Percentiles rank a stretch among this genome's conserved stretches.
Evolutionary conservation across 2,329 filamentous ascomycete genomes (phyloP).

Genomic region (Emergomyces orientalis): DNA sequence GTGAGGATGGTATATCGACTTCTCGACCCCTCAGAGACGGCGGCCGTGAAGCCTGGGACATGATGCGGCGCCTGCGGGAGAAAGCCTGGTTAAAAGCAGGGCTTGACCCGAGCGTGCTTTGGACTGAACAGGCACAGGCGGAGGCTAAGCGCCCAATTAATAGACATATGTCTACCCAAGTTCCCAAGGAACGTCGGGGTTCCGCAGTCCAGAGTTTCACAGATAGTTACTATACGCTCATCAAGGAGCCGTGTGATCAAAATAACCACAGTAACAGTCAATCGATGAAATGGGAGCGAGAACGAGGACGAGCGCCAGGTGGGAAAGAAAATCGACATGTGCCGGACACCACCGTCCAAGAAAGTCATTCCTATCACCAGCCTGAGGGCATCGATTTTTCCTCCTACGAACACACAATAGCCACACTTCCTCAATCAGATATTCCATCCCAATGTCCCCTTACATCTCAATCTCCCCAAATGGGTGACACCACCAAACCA

Average conservation of each 20-base stretch:
- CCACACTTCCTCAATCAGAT: not conserved
- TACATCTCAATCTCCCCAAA: not conserved
- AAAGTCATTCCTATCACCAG: not conserved
- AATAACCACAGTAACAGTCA: not conserved
- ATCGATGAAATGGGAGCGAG: not conserved
- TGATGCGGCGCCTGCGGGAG: slow-evolving; percentile 39
- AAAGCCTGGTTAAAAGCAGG: slow-evolving; percentile 42
- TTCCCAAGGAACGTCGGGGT: slow-evolving; percentile 10
- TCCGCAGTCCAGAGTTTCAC: slow-evolving; percentile 12
- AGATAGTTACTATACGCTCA: slow-evolving; percentile 15
- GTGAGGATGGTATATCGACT: slow-evolving; percentile 36
- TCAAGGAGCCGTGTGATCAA: slow-evolving; percentile 15
- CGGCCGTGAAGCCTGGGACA: slow-evolving; percentile 42
- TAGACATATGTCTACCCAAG: not conserved
- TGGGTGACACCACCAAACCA: not conserved
- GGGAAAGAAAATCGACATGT: not conserved
- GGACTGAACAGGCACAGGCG: slow-evolving; percentile 40
- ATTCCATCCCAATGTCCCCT: not conserved
- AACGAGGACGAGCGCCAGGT: not conserved
- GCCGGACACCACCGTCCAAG: not conserved
- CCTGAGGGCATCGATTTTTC: not conserved
- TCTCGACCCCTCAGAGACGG: slow-evolving; percentile 39
- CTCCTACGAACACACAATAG: not conserved
- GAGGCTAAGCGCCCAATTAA: slow-evolving; percentile 18
- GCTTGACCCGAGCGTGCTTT: slow-evolving; percentile 38